Conservation (phyloP, 306 rosid genomes). For the Vicia villosa region DNA sequence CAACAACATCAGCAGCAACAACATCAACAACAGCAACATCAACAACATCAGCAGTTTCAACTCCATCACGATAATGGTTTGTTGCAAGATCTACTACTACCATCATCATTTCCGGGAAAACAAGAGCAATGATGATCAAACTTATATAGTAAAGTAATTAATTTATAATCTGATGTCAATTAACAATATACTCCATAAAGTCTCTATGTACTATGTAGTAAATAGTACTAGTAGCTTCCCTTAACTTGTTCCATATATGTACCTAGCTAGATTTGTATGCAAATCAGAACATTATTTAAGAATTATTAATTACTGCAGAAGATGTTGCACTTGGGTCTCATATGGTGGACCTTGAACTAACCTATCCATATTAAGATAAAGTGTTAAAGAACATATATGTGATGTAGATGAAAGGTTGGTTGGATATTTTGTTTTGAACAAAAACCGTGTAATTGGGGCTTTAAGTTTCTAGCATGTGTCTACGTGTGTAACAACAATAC, state of each 20-base stretch:
- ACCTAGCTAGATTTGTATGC: conserved; percentile 20
- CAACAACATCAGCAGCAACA: conserved; percentile 46
- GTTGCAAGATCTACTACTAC: conserved; percentile 70
- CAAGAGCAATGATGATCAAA: conserved; percentile 48
- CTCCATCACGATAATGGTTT: conserved; percentile 55
- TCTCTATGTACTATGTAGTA: neutral
- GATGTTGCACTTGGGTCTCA: conserved; percentile 22
- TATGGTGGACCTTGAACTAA: neutral
- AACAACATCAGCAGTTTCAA: conserved; percentile 45
- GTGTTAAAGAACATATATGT: neutral
- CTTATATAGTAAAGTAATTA: neutral
- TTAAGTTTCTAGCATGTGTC: neutral
- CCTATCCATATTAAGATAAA: neutral
- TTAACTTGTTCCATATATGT: conserved; percentile 6
- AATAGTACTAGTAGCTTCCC: neutral
- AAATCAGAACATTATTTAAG: conserved; percentile 29
- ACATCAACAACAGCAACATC: conserved; percentile 18
- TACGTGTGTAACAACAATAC: neutral
- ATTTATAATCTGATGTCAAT: neutral
- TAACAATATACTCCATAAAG: neutral
- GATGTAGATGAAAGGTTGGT: neutral
- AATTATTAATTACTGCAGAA: conserved; percentile 2
- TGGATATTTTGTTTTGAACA: neutral
- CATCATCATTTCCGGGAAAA: conserved; percentile 53
- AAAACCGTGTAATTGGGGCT: neutral